Conservation (phyloP, 441 rosid species). For the California macrophylla region DNA sequence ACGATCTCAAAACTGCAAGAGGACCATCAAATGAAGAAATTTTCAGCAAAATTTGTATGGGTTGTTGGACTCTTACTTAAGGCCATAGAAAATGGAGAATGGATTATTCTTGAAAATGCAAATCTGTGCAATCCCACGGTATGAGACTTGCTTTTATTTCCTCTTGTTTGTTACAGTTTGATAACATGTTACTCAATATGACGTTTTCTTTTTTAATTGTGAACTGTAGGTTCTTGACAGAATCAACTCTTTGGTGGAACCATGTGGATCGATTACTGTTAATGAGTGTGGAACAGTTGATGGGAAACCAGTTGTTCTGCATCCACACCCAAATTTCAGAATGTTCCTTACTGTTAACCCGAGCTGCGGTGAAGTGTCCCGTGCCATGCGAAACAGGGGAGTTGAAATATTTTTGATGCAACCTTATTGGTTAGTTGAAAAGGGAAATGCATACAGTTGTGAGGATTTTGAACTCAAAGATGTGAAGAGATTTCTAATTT, state of each 20-base stretch:
- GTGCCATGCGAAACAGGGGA: constrained; percentile 99
- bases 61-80: constrained; percentile 71
- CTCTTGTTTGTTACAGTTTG: background rate
- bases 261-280: constrained; percentile 76
- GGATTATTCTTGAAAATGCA: constrained; percentile 90
- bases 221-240: constrained; percentile 83
- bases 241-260: constrained; percentile 94
- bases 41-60: constrained; percentile 90
- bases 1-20: constrained; percentile 53
- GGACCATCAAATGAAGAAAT: constrained; percentile 31
- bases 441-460: constrained; percentile 28
- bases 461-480: constrained; percentile 55
- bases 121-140: constrained; percentile 99
- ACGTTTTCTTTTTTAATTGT: constrained; percentile 10
- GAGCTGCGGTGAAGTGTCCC: constrained; percentile 77
- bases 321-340: constrained; percentile 81
- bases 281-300: constrained; percentile 85
- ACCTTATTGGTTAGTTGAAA: constrained; percentile 70
- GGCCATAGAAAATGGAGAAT: constrained; percentile 96
- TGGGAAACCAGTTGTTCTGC: constrained; percentile 75
- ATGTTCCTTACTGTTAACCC: constrained; percentile 89
- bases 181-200: background rate
- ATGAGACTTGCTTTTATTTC: constrained; percentile 21
- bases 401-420: constrained; percentile 93
- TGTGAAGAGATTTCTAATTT: constrained; percentile 55